phyloP scores from a whole-genome alignment of 2,329 filamentous ascomycete genomes.

The Neophaeococcomyces aloes region DNA sequence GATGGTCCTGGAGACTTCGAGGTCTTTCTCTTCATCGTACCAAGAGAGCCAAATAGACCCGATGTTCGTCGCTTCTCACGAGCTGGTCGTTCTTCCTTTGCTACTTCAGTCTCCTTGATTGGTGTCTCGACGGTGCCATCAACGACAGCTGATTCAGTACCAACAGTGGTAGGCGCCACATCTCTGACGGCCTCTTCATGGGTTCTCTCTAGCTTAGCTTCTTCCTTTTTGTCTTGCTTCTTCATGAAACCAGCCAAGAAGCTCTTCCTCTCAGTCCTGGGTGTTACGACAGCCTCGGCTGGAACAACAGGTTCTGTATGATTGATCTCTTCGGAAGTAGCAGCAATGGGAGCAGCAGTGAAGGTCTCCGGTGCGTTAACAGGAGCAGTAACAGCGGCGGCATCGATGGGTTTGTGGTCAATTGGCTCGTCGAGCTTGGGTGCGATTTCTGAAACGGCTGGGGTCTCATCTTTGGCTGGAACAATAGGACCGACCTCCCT shows the following conservation, averaged over 20 bases:
- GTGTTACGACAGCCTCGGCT: slow-evolving; percentile 24
- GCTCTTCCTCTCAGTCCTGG: slow-evolving; percentile 26
- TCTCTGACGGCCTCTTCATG: slow-evolving; percentile 19
- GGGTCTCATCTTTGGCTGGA: slow-evolving; percentile 40
- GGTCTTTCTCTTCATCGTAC: slow-evolving; percentile 43
- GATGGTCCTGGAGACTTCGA: slow-evolving; percentile 32
- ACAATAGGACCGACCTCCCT: slow-evolving; percentile 40
- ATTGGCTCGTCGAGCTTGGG: slow-evolving; percentile 39
- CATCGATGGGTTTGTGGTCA: slow-evolving; percentile 31
- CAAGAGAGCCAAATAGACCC: slow-evolving; percentile 45
- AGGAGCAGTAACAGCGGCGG: slow-evolving; percentile 36
- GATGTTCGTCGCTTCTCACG: slow-evolving; percentile 39
- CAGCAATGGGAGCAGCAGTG: slow-evolving; percentile 26
- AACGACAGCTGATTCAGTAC: slow-evolving; percentile 14
- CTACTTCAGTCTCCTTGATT: slow-evolving; percentile 22
- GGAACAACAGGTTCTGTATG: slow-evolving; percentile 21
- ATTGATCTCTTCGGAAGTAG: slow-evolving; percentile 25
- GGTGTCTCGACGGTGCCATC: slow-evolving; percentile 20
- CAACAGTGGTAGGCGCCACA: slow-evolving; percentile 13
- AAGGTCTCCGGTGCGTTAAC: slow-evolving; percentile 25
- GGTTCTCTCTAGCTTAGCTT: slow-evolving; percentile 24
- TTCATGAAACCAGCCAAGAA: slow-evolving; percentile 26
- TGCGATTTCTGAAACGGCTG: slow-evolving; percentile 38
- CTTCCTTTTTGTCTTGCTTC: slow-evolving; percentile 25
- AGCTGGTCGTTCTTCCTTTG: slow-evolving; percentile 33